These are phyloP conservation scores for Protomyces pachydermus DNA, from an alignment of 1,139 yeast genomes.

Conservation along the genomic window DNA sequence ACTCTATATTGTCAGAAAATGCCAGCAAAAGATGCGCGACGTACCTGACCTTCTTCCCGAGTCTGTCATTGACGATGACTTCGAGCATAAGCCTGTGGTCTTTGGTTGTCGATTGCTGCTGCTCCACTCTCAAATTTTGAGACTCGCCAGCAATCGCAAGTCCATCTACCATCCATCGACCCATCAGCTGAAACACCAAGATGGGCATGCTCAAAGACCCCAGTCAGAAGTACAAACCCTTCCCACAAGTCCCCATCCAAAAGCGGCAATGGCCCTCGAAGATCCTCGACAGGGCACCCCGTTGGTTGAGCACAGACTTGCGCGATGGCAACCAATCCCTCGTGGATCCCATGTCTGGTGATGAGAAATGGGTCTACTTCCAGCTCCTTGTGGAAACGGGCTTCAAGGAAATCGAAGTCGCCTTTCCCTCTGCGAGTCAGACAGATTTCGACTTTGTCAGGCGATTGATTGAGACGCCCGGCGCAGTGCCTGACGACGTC, in stretches of 20 bases:
- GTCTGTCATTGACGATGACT: slow-evolving; percentile 41
- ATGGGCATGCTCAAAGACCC: slow-evolving; percentile 62
- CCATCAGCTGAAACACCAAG: background rate
- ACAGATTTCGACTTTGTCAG: slow-evolving; percentile 94
- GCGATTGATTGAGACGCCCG: slow-evolving; percentile 79
- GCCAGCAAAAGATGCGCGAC: slow-evolving; percentile 49
- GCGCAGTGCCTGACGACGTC: slow-evolving; percentile 67
- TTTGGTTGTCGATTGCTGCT: background rate
- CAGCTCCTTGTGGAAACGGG: slow-evolving; percentile 82
- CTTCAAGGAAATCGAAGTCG: slow-evolving; percentile 93
- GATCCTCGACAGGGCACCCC: slow-evolving; percentile 71
- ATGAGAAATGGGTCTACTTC: slow-evolving; percentile 83
- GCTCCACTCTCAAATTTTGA: background rate
- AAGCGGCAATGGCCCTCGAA: slow-evolving; percentile 85
- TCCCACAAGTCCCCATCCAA: slow-evolving; percentile 61
- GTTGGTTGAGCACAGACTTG: slow-evolving; percentile 94
- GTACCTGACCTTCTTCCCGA: slow-evolving; percentile 72
- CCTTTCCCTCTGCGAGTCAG: slow-evolving; percentile 94
- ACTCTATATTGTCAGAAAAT: background rate
- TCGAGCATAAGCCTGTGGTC: slow-evolving; percentile 3
- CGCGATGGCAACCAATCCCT: slow-evolving; percentile 96
- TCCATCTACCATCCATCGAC: background rate
- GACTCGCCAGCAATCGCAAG: background rate
- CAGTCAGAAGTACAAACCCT: slow-evolving; percentile 65
- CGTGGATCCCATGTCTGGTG: slow-evolving; percentile 83